Conservation (phyloP, 768 basidiomycete species). For the Boletus sp. region DNA sequence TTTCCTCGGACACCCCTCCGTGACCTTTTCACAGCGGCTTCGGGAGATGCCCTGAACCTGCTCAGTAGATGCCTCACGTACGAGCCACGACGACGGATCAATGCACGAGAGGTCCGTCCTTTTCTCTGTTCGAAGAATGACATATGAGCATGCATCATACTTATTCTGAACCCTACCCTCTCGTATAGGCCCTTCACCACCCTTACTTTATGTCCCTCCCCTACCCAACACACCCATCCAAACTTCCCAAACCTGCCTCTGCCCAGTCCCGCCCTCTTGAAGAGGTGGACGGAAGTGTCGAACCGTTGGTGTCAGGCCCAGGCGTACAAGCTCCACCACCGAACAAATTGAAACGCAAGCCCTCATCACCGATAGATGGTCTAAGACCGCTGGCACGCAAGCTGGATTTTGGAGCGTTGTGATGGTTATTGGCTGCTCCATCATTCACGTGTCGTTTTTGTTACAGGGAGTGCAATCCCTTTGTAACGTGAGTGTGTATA, state of each 20-base stretch:
- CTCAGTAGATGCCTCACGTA: constrained; percentile 76
- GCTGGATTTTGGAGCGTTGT: constrained; percentile 58
- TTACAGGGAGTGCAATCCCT: not conserved
- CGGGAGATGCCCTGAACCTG: constrained; percentile 78
- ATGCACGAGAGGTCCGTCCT: constrained; percentile 66
- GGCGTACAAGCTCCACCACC: constrained; percentile 49
- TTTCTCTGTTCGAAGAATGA: not conserved
- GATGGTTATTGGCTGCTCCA: not conserved
- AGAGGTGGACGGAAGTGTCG: constrained; percentile 74
- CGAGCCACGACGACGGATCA: constrained; percentile 80
- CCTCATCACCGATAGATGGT: constrained; percentile 51
- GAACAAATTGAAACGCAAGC: constrained; percentile 68
- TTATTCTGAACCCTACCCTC: not conserved
- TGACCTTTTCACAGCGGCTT: constrained; percentile 89
- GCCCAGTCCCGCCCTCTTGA: constrained; percentile 59
- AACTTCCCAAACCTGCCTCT: constrained; percentile 71
- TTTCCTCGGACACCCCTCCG: constrained; percentile 81
- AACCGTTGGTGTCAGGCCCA: constrained; percentile 46
- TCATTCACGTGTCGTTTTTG: not conserved
- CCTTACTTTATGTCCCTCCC: constrained; percentile 85
- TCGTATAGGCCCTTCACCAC: constrained; percentile 72
- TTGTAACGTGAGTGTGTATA: not conserved
- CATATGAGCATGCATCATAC: no score
- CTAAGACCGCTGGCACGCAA: constrained; percentile 62
- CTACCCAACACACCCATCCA: constrained; percentile 82